phyloP scores from a whole-genome alignment of 495 filamentous ascomycete genomes.

The Cercophora newfieldiana region DNA sequence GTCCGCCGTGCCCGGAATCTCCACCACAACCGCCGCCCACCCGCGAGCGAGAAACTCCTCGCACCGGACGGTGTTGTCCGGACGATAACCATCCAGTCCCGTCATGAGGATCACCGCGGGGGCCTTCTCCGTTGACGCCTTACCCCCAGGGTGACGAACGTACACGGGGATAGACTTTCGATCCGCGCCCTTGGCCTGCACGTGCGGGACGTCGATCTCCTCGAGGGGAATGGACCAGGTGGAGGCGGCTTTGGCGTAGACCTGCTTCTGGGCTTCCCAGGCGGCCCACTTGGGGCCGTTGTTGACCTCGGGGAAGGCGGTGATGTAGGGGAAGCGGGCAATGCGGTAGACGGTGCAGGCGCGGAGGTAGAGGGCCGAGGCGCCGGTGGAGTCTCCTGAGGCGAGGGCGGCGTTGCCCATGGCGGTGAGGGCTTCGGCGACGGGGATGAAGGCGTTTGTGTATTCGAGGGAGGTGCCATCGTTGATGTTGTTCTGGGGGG shows the following conservation, averaged over 20 bases:
- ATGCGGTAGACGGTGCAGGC: conserved; percentile 73
- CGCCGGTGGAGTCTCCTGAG: conserved; percentile 47
- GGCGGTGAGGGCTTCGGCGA: conserved; percentile 53
- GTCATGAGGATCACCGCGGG: conserved; percentile 71
- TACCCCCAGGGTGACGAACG: conserved; percentile 54
- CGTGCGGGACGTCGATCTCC: conserved; percentile 64
- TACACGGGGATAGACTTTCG: conserved; percentile 64
- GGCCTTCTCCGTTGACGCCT: conserved; percentile 35
- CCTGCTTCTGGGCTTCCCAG: conserved; percentile 67
- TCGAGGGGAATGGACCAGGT: conserved; percentile 55
- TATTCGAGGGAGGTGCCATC: conserved; percentile 65
- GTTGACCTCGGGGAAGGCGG: conserved; percentile 42
- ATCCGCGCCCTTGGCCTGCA: conserved; percentile 44
- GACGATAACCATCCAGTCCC: conserved; percentile 76
- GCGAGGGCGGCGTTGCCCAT: conserved; percentile 49
- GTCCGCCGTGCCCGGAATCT: conserved; percentile 81
- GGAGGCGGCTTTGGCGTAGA: conserved; percentile 59
- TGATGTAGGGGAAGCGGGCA: conserved; percentile 70
- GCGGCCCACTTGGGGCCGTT: conserved; percentile 57
- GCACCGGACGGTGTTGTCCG: conserved; percentile 72
- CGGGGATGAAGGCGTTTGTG: conserved; percentile 61
- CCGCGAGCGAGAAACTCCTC: conserved; percentile 63
- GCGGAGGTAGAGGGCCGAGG: conserved; percentile 65
- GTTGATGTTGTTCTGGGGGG: conserved; percentile 53
- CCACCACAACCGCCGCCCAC: conserved; percentile 62